Conservation (phyloP, 2,329 filamentous ascomycete genomes). For the Leptographium lundbergii region DNA sequence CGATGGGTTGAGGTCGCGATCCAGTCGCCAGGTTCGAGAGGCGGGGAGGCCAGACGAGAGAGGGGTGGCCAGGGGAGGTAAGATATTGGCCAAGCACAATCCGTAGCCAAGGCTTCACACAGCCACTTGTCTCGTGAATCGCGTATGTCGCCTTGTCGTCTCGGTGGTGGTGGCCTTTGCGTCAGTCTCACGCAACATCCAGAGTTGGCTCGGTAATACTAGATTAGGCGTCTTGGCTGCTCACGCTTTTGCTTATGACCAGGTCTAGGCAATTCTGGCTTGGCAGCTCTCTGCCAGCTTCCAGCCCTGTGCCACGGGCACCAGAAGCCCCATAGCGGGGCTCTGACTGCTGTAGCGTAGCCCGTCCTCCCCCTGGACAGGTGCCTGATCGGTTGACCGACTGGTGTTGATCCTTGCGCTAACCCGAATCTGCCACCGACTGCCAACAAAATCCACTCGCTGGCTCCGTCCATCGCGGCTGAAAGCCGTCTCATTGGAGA, state of each 20-base stretch:
- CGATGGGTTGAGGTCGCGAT: background rate
- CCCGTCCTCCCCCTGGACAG: background rate
- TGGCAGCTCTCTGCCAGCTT: background rate
- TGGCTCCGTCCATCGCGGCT: background rate
- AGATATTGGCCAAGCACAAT: too few relatives aligned
- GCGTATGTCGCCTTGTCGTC: background rate
- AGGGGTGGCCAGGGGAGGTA: too few relatives aligned
- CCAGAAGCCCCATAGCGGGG: background rate
- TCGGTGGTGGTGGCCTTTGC: background rate
- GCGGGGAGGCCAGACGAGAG: too few relatives aligned
- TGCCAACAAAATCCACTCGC: background rate
- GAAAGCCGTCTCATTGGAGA: background rate
- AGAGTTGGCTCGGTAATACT: background rate
- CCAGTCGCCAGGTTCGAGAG: too few relatives aligned
- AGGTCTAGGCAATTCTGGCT: background rate
- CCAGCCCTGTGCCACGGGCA: background rate
- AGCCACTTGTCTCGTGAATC: too few relatives aligned
- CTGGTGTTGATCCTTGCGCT: conserved; percentile 12
- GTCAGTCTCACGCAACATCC: background rate
- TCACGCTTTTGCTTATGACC: background rate
- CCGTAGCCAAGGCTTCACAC: background rate
- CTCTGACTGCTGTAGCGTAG: background rate
- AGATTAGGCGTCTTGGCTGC: background rate
- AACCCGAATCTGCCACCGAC: conserved; percentile 24
- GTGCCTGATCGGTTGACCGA: conserved; percentile 11